Base-by-base conservation (phyloP, 257 asterid genomes). In the Echium plantagineum region DNA sequence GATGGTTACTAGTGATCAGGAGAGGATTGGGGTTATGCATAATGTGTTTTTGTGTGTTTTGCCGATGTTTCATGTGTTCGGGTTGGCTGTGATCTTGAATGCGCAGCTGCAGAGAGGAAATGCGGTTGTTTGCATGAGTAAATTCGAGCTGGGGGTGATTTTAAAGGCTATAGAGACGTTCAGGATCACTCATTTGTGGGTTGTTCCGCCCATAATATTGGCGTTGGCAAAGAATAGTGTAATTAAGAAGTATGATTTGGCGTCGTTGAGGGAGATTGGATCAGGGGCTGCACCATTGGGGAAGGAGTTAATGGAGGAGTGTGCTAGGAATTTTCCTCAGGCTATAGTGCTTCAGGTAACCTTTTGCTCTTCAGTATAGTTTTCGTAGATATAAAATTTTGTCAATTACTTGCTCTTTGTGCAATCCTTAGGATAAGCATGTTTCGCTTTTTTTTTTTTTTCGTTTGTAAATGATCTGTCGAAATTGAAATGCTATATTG, bases 211-310 rank as follows among this genome's bases (percentile, higher is more conserved):
- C 5, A 75, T 89, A 66, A 15, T 93, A 31, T 75, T 93, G 64
- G 97, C 85, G 0, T 63, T 93, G 83, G 86, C 97, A 19, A 89
- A 93, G 75, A 69, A 54, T 66, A 70, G 54, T 20, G 63, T 72
- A 51, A 89, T 84, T 2, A 80, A 78, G 65, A 88, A 83, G 71
- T 89, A 82, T 59, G 67, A 82, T 61, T 32, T 84, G 69, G 73
- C 81, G 15, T 81, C 94, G 9, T 68, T 91, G 83, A 84, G 59
- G 81, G 84, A 76, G 66, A 75, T 91, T 62, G 95, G 94, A 2
- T 85, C 94, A 0, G 98, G 95, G 48, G 98, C 98, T 31, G 98
- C 97, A 31, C 98, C 95, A 16, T 77, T 91, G 21, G 98, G 98
- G 47, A 80, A 61, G 74, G 97, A 88, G 21, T 72, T 88, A 79